A percentile compares a stretch with the other conserved stretches of the same genome.
phyloP scores from a whole-genome alignment of 495 filamentous ascomycete species.

The Lasiosphaeriaceae sp. region DNA sequence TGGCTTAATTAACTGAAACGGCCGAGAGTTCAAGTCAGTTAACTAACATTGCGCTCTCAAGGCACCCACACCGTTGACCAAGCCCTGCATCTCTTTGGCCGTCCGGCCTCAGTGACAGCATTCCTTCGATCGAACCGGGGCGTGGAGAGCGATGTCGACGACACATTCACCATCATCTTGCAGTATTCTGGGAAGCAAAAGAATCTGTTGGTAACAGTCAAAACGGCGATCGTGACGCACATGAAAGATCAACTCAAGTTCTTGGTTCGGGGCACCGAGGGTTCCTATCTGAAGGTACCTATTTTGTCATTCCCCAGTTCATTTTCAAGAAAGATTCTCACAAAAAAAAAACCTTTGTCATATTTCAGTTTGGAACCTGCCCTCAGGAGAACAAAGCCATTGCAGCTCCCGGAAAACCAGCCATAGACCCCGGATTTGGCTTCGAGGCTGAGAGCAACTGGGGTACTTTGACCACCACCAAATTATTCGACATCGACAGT shows the following conservation, averaged over 20 bases:
- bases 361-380: conserved; percentile 53
- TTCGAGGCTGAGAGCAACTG: conserved; percentile 44
- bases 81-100: conserved; percentile 61
- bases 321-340: too few relatives aligned
- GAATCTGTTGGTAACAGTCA: conserved; percentile 34
- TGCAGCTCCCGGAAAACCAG: conserved; percentile 43
- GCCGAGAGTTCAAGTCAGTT: too few relatives aligned
- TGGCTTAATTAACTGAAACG: too few relatives aligned
- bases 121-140: conserved; percentile 59
- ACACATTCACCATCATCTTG: conserved; percentile 35
- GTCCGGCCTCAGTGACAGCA: conserved; percentile 59
- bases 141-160: conserved; percentile 31
- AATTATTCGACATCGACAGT: conserved; percentile 16
- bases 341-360: not conserved
- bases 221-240: conserved; percentile 58
- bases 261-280: conserved; percentile 64
- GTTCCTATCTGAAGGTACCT: conserved; percentile 62
- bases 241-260: conserved; percentile 63
- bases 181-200: conserved; percentile 29
- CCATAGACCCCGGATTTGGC: conserved; percentile 43
- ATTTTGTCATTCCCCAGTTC: too few relatives aligned
- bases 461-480: conserved; percentile 32
- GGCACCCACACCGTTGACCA: conserved; percentile 67
- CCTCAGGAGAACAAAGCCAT: conserved; percentile 66
- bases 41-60: not conserved